Conservation (phyloP, 805 yeast species). For the Komagataella kurtzmanii region DNA sequence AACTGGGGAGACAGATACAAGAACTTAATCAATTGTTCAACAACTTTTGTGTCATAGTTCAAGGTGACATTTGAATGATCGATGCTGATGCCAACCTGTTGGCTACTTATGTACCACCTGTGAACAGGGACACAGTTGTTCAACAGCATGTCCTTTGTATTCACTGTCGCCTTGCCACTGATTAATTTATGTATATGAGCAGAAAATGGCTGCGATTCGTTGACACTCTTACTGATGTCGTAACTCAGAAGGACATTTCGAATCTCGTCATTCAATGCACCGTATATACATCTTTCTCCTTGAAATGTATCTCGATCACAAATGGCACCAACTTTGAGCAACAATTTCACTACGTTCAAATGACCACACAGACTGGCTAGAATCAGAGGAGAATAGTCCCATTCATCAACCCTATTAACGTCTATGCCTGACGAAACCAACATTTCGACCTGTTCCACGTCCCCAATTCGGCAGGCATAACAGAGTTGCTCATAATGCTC, state of each 20-base stretch:
- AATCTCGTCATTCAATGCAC: conserved; percentile 59
- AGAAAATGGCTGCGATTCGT: conserved; percentile 59
- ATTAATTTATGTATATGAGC: conserved; percentile 43
- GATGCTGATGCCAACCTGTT: neutral
- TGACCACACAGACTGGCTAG: conserved; percentile 72
- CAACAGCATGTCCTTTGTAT: conserved; percentile 20
- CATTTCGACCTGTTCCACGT: conserved; percentile 46
- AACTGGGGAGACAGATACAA: neutral
- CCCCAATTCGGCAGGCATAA: conserved; percentile 59
- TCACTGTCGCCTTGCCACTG: conserved; percentile 3
- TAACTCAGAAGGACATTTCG: conserved; percentile 41
- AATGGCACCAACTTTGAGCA: conserved; percentile 55
- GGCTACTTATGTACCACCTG: conserved; percentile 9
- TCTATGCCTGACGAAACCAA: conserved; percentile 37
- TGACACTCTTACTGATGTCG: conserved; percentile 59
- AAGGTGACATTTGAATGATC: neutral
- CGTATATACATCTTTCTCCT: conserved; percentile 67
- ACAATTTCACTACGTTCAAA: conserved; percentile 40
- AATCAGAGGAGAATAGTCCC: conserved; percentile 66
- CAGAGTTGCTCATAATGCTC: conserved; percentile 34
- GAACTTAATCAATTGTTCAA: neutral
- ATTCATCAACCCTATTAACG: conserved; percentile 43
- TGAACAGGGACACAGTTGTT: conserved; percentile 14
- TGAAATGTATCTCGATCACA: conserved; percentile 76
- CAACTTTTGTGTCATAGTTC: neutral